A percentile compares a stretch with the other conserved stretches of the same genome.
Evolutionary conservation across 257 asterid genomes (phyloP).

Genomic region (Plantago major): DNA sequence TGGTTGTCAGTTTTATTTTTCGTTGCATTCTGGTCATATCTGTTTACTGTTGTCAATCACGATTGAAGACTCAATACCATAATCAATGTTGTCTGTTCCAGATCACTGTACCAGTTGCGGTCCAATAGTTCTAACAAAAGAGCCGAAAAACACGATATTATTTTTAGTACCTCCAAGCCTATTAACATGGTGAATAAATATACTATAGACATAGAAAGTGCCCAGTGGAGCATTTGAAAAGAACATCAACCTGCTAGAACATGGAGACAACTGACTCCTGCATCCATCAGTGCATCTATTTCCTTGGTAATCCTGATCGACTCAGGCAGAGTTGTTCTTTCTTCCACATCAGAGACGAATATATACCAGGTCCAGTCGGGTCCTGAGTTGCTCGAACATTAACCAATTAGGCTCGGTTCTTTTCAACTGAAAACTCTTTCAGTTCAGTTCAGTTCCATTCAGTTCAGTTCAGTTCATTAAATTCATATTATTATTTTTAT

Average conservation of each 20-base stretch:
- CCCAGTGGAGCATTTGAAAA: background rate
- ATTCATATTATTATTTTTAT: no score
- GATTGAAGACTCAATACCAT: no score
- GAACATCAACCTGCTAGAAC: slow-evolving; percentile 37
- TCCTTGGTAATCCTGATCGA: slow-evolving; percentile 23
- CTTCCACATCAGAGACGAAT: slow-evolving; percentile 23
- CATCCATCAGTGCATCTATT: slow-evolving; percentile 18
- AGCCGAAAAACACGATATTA: background rate
- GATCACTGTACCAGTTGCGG: no score
- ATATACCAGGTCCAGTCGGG: slow-evolving; percentile 28
- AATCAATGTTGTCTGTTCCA: no score
- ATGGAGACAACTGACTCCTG: slow-evolving; percentile 37
- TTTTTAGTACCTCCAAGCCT: background rate
- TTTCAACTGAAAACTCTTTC: no score
- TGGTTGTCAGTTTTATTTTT: no score
- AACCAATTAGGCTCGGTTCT: slow-evolving; percentile 31
- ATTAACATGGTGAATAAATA: background rate
- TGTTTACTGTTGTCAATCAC: no score
- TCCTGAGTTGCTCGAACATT: slow-evolving; percentile 27
- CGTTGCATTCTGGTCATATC: no score
- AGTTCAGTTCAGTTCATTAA: no score
- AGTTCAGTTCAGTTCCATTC: no score
- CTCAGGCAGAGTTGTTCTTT: slow-evolving; percentile 28
- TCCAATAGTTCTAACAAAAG: no score
- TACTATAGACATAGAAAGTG: background rate